phyloP scores from a whole-genome alignment of 2,329 filamentous ascomycete species.

The Colletotrichum lentis region DNA sequence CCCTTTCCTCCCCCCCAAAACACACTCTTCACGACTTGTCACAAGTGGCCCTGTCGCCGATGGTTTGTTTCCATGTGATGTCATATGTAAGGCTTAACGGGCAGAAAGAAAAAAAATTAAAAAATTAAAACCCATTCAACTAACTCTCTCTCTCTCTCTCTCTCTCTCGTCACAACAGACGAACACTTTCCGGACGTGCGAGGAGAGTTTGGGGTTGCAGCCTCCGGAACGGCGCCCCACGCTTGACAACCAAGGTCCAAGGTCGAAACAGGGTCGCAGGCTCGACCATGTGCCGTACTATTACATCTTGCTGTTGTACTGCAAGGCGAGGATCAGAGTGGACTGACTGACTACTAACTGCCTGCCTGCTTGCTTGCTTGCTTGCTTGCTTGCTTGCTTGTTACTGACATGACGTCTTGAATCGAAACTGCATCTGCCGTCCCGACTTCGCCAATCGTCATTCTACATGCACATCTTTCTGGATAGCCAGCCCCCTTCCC shows the following conservation, averaged over 20 bases:
- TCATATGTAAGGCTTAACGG: too few species aligned
- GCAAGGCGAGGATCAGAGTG: neutral
- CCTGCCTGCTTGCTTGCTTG: too few species aligned
- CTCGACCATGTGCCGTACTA: neutral
- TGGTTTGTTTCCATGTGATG: too few species aligned
- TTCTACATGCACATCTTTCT: conserved; percentile 2
- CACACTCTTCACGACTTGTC: conserved; percentile 20
- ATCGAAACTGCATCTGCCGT: neutral
- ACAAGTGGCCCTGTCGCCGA: conserved; percentile 18
- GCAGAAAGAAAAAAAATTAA: too few species aligned
- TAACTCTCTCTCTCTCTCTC: too few species aligned
- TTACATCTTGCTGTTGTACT: neutral
- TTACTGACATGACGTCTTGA: neutral
- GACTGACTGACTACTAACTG: too few species aligned
- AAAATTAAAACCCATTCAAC: too few species aligned
- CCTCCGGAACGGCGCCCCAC: conserved; percentile 4
- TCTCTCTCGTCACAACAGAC: conserved; percentile 19
- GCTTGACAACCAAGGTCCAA: neutral
- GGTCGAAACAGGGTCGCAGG: conserved; percentile 3
- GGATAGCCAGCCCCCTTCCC: neutral
- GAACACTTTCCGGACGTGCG: conserved; percentile 25
- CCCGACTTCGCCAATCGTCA: neutral
- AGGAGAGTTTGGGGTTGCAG: conserved; percentile 25
- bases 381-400: neutral
- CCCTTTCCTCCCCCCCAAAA: neutral